Evolutionary conservation across 164 flowering plant genomes (phyloP).

Genomic region (Paratinospora sagittata): DNA sequence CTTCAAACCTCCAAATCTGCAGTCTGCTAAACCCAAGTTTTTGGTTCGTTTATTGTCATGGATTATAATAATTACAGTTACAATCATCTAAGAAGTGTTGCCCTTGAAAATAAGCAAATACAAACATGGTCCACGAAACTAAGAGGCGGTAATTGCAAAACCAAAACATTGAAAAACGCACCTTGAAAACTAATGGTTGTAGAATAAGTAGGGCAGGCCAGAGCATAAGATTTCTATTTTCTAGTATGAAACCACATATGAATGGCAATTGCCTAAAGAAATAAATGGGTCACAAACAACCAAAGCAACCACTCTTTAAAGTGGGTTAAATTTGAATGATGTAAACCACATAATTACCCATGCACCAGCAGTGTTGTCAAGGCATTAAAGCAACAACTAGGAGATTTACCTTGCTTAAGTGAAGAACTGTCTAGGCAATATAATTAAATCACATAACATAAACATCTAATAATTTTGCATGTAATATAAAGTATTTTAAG

Average conservation of each 20-base stretch:
- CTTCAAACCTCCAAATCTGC: neutral
- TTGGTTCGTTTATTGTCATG: neutral
- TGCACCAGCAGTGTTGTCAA: too few species aligned
- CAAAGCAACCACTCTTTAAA: neutral
- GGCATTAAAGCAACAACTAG: too few species aligned
- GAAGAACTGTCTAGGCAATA: too few species aligned
- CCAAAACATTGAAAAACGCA: too few species aligned
- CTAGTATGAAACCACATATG: neutral
- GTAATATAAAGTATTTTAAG: too few species aligned
- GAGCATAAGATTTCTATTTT: neutral
- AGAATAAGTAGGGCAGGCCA: neutral
- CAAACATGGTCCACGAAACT: too few species aligned
- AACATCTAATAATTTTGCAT: too few species aligned
- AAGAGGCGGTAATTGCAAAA: too few species aligned
- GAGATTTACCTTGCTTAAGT: too few species aligned
- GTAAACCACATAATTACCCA: neutral
- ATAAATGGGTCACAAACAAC: neutral
- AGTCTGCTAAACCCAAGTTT: neutral
- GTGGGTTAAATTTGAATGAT: neutral
- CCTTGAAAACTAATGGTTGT: neutral
- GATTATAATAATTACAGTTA: too few species aligned
- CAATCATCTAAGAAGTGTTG: neutral
- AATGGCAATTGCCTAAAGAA: neutral
- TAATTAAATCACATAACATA: too few species aligned
- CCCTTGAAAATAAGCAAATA: neutral